phyloP scores from a whole-genome alignment of 2,329 filamentous ascomycete species.

The Beauveria medogensis region DNA sequence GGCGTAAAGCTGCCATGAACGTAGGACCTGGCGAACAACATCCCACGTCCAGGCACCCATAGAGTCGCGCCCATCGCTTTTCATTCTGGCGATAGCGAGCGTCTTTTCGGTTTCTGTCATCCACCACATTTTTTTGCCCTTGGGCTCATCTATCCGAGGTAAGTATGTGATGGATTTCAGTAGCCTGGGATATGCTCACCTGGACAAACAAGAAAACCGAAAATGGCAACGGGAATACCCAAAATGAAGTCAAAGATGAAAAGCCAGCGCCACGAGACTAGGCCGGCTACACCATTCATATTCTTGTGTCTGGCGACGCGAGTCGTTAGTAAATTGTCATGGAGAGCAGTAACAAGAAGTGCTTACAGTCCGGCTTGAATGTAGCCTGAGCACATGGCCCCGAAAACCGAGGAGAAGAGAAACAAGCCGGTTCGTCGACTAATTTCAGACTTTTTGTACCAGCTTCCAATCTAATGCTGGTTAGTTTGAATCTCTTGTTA shows the following conservation, averaged over 20 bases:
- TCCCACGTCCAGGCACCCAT: constrained; percentile 8
- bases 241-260: constrained; percentile 32
- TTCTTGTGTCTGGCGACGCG: constrained; percentile 14
- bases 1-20: constrained; percentile 12
- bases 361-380: constrained; percentile 24
- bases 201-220: constrained; percentile 10
- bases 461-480: constrained; percentile 37
- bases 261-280: constrained; percentile 29
- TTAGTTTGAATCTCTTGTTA: background rate
- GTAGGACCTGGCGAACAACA: constrained; percentile 1
- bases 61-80: constrained; percentile 8
- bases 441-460: constrained; percentile 52
- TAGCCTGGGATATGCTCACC: background rate
- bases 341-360: background rate
- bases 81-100: constrained; percentile 2
- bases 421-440: constrained; percentile 49
- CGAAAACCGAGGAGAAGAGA: constrained; percentile 47
- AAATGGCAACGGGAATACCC: constrained; percentile 26
- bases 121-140: constrained; percentile 12
- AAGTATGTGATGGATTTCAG: background rate
- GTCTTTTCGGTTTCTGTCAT: constrained; percentile 8
- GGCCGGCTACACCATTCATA: constrained; percentile 26
- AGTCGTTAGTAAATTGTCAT: background rate
- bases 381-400: constrained; percentile 29
- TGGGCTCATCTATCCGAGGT: constrained; percentile 5